These are phyloP conservation scores for Starmerella vaccinii DNA, from an alignment of 805 yeast species.

Conservation along the genomic window DNA sequence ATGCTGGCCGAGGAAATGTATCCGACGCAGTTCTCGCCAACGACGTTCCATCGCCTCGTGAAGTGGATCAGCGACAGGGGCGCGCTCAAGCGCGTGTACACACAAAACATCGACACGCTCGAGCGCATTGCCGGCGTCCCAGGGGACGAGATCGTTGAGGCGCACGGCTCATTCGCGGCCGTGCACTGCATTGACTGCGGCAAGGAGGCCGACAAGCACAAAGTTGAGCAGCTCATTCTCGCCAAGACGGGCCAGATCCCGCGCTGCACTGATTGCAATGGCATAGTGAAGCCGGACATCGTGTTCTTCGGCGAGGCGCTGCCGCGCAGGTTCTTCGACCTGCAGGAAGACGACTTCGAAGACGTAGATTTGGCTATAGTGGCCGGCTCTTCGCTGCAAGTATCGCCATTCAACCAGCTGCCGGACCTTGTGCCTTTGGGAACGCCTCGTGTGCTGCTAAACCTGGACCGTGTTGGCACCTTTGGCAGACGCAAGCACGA, in stretches of 20 bases:
- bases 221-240: constrained; percentile 20
- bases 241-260: constrained; percentile 27
- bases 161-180: constrained; percentile 86
- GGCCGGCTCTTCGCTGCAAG: constrained; percentile 87
- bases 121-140: constrained; percentile 75
- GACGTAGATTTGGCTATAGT: constrained; percentile 57
- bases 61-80: constrained; percentile 55
- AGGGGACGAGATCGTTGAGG: constrained; percentile 62
- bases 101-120: constrained; percentile 88
- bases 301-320: constrained; percentile 89
- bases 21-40: constrained; percentile 81
- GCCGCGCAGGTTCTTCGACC: constrained; percentile 57
- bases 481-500: constrained; percentile 39
- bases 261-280: constrained; percentile 52
- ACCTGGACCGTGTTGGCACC: constrained; percentile 70
- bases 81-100: constrained; percentile 58
- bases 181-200: constrained; percentile 76
- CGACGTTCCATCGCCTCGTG: constrained; percentile 68
- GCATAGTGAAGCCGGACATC: constrained; percentile 83
- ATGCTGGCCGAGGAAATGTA: constrained; percentile 72
- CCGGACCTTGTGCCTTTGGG: constrained; percentile 51
- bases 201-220: constrained; percentile 38
- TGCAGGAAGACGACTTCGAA: constrained; percentile 49
- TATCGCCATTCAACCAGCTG: constrained; percentile 78
- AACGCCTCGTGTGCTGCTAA: constrained; percentile 54